Evolutionary conservation across 2,329 filamentous ascomycete genomes (phyloP).

Genomic region (Pseudohalonectria lignicola): DNA sequence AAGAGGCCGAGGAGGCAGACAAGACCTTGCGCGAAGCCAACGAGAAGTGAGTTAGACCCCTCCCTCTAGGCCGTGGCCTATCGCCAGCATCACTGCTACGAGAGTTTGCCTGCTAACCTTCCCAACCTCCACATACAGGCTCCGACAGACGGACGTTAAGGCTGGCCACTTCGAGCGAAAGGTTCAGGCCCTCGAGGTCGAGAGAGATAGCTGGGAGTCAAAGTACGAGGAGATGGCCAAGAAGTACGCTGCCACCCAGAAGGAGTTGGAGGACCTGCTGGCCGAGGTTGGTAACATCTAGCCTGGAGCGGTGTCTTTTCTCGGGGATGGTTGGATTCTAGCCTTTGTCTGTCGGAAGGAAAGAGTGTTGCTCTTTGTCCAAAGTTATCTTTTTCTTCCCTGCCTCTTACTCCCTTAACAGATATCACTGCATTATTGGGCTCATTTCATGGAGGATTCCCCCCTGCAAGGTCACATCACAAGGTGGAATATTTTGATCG

Average conservation of each 20-base stretch:
- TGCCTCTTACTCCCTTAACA: slow-evolving; percentile 1
- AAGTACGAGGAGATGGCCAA: slow-evolving; percentile 98
- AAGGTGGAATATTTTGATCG: not conserved
- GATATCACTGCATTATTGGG: not conserved
- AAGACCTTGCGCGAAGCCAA: slow-evolving; percentile 94
- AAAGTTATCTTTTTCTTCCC: slow-evolving; percentile 5
- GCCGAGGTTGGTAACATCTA: slow-evolving; percentile 86
- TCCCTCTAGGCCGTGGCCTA: too few species aligned
- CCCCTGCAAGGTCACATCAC: not conserved
- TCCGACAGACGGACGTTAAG: slow-evolving; percentile 98
- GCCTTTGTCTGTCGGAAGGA: not conserved
- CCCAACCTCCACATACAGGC: slow-evolving; percentile 40
- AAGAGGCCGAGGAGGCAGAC: slow-evolving; percentile 94
- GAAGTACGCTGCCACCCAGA: slow-evolving; percentile 75
- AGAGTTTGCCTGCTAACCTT: slow-evolving; percentile 9
- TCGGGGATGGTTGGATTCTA: too few species aligned
- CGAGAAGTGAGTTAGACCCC: slow-evolving; percentile 94
- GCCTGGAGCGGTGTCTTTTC: slow-evolving; percentile 25
- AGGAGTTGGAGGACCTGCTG: slow-evolving; percentile 87
- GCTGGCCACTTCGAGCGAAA: slow-evolving; percentile 99
- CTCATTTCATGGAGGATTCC: not conserved
- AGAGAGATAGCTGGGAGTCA: slow-evolving; percentile 87
- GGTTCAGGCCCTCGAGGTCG: slow-evolving; percentile 87
- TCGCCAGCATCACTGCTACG: too few species aligned
- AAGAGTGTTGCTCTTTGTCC: slow-evolving; percentile 4